Conservation (phyloP, 768 basidiomycete genomes). For the Guyanaporus albipodus region DNA sequence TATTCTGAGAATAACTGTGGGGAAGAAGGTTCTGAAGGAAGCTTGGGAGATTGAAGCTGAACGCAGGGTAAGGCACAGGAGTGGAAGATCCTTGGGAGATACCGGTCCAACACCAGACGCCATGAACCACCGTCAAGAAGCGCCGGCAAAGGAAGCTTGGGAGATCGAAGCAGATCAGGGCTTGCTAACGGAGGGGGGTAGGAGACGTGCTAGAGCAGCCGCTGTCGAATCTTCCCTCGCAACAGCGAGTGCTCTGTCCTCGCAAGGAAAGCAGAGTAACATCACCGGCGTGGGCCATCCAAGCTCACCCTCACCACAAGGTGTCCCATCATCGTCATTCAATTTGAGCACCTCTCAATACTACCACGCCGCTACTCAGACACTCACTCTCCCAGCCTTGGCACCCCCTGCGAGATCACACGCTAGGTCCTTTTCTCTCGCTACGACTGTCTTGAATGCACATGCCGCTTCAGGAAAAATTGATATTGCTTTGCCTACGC, state of each 20-base stretch:
- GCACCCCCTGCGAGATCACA: conserved; percentile 50
- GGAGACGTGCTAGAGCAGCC: conserved; percentile 54
- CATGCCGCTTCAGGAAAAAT: conserved; percentile 15
- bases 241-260: background rate
- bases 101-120: background rate
- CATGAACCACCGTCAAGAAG: conserved; percentile 14
- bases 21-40: conserved; percentile 69
- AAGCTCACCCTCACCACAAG: conserved; percentile 22
- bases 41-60: conserved; percentile 80
- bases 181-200: conserved; percentile 69
- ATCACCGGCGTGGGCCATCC: conserved; percentile 24
- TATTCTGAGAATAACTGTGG: conserved; percentile 54
- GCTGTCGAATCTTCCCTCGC: conserved; percentile 23
- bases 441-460: conserved; percentile 21
- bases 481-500: conserved; percentile 58
- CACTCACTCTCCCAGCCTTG: conserved; percentile 63
- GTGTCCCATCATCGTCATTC: conserved; percentile 23
- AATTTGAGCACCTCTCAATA: conserved; percentile 54
- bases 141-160: conserved; percentile 65
- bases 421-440: conserved; percentile 58
- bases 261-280: conserved; percentile 16
- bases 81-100: conserved; percentile 30
- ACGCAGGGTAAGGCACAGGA: conserved; percentile 41
- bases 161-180: conserved; percentile 78
- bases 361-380: conserved; percentile 51